phyloP scores from a whole-genome alignment of 2,329 filamentous ascomycete genomes.

The Polytolypa hystricis region DNA sequence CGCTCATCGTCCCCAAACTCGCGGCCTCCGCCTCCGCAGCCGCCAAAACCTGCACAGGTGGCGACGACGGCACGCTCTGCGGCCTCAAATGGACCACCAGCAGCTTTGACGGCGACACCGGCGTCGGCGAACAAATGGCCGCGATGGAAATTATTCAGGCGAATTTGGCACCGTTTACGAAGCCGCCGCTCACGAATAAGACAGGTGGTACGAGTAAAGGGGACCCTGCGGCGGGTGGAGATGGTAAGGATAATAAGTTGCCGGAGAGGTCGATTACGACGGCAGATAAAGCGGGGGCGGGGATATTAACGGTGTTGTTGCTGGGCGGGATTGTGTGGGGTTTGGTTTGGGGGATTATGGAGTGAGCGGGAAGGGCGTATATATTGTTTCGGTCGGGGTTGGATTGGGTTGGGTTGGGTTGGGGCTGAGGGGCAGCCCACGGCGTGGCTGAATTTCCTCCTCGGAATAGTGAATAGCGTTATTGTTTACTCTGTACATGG shows the following conservation, averaged over 20 bases:
- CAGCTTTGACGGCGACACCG: slow-evolving; percentile 45
- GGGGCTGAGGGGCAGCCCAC: no score
- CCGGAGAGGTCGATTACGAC: slow-evolving; percentile 16
- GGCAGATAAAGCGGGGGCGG: slow-evolving; percentile 29
- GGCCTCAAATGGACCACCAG: slow-evolving; percentile 51
- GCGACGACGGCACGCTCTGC: slow-evolving; percentile 47
- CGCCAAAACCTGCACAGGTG: slow-evolving; percentile 51
- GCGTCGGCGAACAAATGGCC: slow-evolving; percentile 60
- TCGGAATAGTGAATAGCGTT: no score
- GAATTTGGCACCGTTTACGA: slow-evolving; percentile 40
- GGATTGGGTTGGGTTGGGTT: no score
- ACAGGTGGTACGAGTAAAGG: slow-evolving; percentile 46
- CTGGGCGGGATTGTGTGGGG: slow-evolving; percentile 18
- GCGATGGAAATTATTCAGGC: slow-evolving; percentile 54
- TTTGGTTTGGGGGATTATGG: no score
- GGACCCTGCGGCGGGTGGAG: slow-evolving; percentile 21
- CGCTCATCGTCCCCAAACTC: slow-evolving; percentile 48
- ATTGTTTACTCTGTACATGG: no score
- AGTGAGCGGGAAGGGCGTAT: no score
- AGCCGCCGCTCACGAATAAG: slow-evolving; percentile 40
- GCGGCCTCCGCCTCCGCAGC: slow-evolving; percentile 48
- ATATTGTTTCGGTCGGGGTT: no score
- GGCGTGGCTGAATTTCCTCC: no score
- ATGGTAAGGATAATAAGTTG: slow-evolving; percentile 6
- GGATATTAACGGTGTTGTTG: slow-evolving; percentile 26